Evolutionary conservation across 371 early-diverging fungal species (phyloP), one percentile per base, ranked within the genome.

Genomic region (Mucor mucedo): DNA sequence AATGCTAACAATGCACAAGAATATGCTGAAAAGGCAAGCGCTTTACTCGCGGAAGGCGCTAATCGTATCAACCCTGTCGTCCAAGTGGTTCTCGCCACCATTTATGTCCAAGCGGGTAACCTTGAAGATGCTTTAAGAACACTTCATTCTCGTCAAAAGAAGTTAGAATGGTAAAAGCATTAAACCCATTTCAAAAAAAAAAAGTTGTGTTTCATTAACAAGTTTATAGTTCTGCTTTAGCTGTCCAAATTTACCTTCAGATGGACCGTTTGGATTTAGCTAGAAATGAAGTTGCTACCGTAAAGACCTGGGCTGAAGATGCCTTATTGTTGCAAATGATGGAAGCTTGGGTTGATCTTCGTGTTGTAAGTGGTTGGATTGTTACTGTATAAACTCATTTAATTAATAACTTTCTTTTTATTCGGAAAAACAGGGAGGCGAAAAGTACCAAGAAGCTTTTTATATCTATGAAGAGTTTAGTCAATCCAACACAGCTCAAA

Each of bases 401-500:
- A 30, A 42, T 29, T 52, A 16, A 21, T 35, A 28, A 13, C 21
- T 21, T 21, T 21, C 21, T 21, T 21, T 21, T 60, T 28, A 45
- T 29, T 44, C 3, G 9, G 6, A 10, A 33, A 28, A 14, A 33
- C 38, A 91, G 82, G 94, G 92, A 11, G 95, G 93, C 2, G 83
- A 87, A 14, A 93, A 93, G 60, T 88, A 87, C 62, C 92, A 91
- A 70, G 94, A 95, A 74, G 92, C 97, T 2, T 92, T 86, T 61
- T 97, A 95, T 77, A 93, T 94, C 52, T 97, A 92, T 66, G 96
- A 97, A 69, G 98, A 97, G 66, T 87, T 97, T 59, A 93, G 89
- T 13, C 90, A 92, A 54, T 89, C 94, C 0, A 80, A 76, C 52
- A 75, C 89, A 27, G 83, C 83, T 4, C 86, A 91, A n/a, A 90